These are phyloP conservation scores for Penicillium freii DNA, from an alignment of 2,329 filamentous ascomycete genomes.

Conservation along the genomic window DNA sequence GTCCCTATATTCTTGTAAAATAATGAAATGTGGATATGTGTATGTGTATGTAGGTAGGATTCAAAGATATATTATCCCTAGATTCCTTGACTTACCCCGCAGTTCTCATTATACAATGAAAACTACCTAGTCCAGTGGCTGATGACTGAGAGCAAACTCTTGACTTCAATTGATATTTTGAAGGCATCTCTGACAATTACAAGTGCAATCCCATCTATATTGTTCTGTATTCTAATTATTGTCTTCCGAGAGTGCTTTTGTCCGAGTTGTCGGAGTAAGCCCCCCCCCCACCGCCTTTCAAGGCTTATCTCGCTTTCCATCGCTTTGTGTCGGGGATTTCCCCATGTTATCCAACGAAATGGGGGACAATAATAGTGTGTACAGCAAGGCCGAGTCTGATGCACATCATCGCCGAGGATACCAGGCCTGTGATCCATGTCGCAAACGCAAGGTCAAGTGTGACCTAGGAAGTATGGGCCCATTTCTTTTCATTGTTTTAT, in stretches of 20 bases:
- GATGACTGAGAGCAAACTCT: background rate
- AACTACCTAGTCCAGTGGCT: conserved; percentile 15
- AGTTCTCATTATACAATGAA: conserved; percentile 25
- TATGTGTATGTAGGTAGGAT: background rate
- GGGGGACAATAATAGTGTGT: conserved; percentile 22
- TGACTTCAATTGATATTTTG: background rate
- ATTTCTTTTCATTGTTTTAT: conserved; percentile 9
- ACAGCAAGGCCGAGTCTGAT: conserved; percentile 34
- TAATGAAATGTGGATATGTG: background rate
- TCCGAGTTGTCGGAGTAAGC: conserved; percentile 16
- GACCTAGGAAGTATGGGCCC: conserved; percentile 46
- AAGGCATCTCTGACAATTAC: background rate
- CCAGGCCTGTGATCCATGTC: conserved; percentile 50
- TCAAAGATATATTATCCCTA: background rate
- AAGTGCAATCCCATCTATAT: background rate
- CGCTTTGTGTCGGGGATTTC: conserved; percentile 28
- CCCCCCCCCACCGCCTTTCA: conserved; percentile 33
- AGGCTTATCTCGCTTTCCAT: conserved; percentile 42
- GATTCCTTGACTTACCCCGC: conserved; percentile 28
- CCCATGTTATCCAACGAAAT: conserved; percentile 27
- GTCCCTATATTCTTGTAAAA: background rate
- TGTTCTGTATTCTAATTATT: background rate
- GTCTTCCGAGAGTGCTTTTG: background rate
- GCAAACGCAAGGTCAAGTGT: conserved; percentile 51
- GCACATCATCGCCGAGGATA: conserved; percentile 48